A percentile compares a stretch with the other conserved stretches of the same genome.
Conservation (phyloP, 2,329 filamentous ascomycete species). For the Colletotrichum echinochloae region DNA sequence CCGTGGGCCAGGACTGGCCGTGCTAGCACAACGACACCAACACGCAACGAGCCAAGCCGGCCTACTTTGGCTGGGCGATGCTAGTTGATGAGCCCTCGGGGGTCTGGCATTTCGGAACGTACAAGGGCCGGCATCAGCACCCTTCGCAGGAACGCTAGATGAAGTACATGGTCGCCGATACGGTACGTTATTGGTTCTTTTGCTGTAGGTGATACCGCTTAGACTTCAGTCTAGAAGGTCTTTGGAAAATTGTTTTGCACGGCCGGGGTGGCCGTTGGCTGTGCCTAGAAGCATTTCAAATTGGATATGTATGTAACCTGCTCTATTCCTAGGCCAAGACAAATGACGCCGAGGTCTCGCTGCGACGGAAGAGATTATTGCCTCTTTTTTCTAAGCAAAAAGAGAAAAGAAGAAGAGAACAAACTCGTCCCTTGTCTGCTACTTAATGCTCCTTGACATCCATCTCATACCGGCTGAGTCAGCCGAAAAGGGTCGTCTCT, state of each 20-base stretch:
- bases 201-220: background rate
- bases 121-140: background rate
- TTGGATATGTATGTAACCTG: background rate
- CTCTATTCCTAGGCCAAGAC: background rate
- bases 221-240: conserved; percentile 16
- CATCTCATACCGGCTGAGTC: background rate
- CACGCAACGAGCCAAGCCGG: conserved; percentile 13
- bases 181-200: conserved; percentile 16
- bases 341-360: background rate
- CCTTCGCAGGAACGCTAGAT: conserved; percentile 17
- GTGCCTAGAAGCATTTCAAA: too few species aligned
- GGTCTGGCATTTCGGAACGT: background rate
- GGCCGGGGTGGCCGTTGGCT: conserved; percentile 7
- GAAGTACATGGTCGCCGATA: background rate
- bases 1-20: conserved; percentile 33
- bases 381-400: too few species aligned
- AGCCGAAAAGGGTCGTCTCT: background rate
- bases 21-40: background rate
- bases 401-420: too few species aligned
- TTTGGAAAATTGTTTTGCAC: background rate
- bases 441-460: background rate
- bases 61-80: conserved; percentile 14
- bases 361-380: too few species aligned
- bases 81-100: conserved; percentile 10
- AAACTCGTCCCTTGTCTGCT: background rate